These are phyloP conservation scores for Bipolaris bicolor DNA, from an alignment of 2,329 filamentous ascomycete genomes.

Conservation along the genomic window DNA sequence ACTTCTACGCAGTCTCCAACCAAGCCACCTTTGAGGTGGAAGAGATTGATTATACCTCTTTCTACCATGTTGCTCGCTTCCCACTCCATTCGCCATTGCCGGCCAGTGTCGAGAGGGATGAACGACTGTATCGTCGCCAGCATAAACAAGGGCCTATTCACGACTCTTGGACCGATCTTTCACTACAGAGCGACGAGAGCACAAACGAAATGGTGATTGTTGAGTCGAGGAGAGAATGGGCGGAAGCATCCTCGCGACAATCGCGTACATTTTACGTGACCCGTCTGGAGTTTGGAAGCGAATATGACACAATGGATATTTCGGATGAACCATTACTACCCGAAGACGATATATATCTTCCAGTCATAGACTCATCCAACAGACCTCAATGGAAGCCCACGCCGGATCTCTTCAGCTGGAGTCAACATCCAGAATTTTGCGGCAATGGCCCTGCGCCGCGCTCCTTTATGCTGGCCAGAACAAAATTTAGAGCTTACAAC, in stretches of 20 bases:
- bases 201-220: slow-evolving; percentile 66
- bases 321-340: slow-evolving; percentile 27
- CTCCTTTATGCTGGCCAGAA: slow-evolving; percentile 60
- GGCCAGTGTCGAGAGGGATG: slow-evolving; percentile 52
- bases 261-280: slow-evolving; percentile 71
- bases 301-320: slow-evolving; percentile 2
- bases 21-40: slow-evolving; percentile 66
- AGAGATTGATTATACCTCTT: slow-evolving; percentile 70
- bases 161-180: slow-evolving; percentile 73
- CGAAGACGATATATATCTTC: slow-evolving; percentile 35
- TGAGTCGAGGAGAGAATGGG: slow-evolving; percentile 74
- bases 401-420: slow-evolving; percentile 49
- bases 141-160: slow-evolving; percentile 75
- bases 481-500: slow-evolving; percentile 63
- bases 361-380: slow-evolving; percentile 38
- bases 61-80: slow-evolving; percentile 71
- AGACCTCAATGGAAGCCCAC: slow-evolving; percentile 49
- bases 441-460: slow-evolving; percentile 52
- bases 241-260: slow-evolving; percentile 60
- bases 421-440: slow-evolving; percentile 57
- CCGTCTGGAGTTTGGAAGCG: slow-evolving; percentile 53
- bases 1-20: slow-evolving; percentile 74
- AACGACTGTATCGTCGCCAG: slow-evolving; percentile 67
- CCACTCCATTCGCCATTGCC: slow-evolving; percentile 58
- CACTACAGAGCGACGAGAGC: slow-evolving; percentile 64